Base-by-base conservation (phyloP, 2,329 filamentous ascomycete genomes). In the Fusarium neocosmosporiellum region DNA sequence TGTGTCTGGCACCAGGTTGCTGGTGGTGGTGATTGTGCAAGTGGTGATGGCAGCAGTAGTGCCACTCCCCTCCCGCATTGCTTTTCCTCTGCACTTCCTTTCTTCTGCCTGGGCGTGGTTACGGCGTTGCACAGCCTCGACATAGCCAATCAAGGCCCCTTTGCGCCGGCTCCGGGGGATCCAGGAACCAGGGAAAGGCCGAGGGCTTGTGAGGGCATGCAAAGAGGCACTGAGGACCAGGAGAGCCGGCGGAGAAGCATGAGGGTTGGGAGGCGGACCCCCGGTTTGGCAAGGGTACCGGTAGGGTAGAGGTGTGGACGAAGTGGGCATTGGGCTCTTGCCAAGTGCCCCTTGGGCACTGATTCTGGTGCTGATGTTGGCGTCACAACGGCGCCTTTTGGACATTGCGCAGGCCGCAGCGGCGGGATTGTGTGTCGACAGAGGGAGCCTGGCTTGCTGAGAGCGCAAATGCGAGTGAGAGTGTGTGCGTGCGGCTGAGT, bases 251-350 rank as follows among this genome's bases (percentile, higher is more conserved):
- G 67, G 61, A 73, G 70, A 65, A 73, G 70, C 54, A 73, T 53
- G 59, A 62, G 59, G 59, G 41, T 31, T 62, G 43, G 59, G 62
- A 43, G 36, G 33, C 37, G 66, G 63, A 65, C 71, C 67, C 70
- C 67, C 64, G 58, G 65, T 43, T 63, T 61, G 59, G 48, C 74
- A 75, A 48, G 46, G 46, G 46, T 50, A 73, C 7, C 20, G 74
- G 20, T 27, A 48, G 24, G 74, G 74, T 69, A 61, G 67, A 70
- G 74, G 73, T 73, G 75, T 74, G 72, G 59, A 69, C 67, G 59
- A 74, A 77, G 75, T 76, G 75, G 75, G 75, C 74, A 77, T 76
- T 76, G 73, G 72, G 72, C 66, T 74, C 65, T 71, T 63, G 65
- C 58, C 63, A 61, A 50, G 67, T 74, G 67, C 46, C 71, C 71